phyloP scores from a whole-genome alignment of 176 grass and related monocot species.

The Oryza australiensis region DNA sequence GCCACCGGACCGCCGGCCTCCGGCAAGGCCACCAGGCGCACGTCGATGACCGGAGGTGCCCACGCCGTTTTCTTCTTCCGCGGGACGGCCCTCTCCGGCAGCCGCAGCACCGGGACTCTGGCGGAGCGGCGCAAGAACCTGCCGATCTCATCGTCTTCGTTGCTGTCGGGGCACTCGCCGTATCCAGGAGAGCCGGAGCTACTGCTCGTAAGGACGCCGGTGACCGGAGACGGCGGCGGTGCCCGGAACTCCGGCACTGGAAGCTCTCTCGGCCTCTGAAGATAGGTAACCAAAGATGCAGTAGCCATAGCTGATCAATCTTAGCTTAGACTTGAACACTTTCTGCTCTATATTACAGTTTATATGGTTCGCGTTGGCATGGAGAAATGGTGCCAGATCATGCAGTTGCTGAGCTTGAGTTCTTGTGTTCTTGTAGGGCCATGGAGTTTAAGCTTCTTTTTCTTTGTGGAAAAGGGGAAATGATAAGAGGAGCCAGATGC shows the following conservation, averaged over 20 bases:
- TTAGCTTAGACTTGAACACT: background rate
- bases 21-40: constrained; percentile 31
- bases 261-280: constrained; percentile 35
- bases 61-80: constrained; percentile 30
- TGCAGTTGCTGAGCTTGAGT: background rate
- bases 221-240: constrained; percentile 72
- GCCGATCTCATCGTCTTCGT: constrained; percentile 56
- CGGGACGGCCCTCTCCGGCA: constrained; percentile 51
- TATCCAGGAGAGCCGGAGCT: constrained; percentile 33
- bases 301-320: constrained; percentile 22
- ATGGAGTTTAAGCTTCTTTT: constrained; percentile 36
- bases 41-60: constrained; percentile 54
- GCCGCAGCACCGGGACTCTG: constrained; percentile 54
- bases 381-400: background rate
- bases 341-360: background rate
- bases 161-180: constrained; percentile 26
- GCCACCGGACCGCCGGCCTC: background rate
- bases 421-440: background rate
- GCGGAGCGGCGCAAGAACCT: constrained; percentile 51
- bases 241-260: constrained; percentile 58
- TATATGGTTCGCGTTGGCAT: background rate
- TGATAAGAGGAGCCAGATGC: constrained; percentile 22
- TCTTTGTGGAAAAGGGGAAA: constrained; percentile 24
- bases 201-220: constrained; percentile 32
- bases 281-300: constrained; percentile 32